Base-by-base conservation (phyloP, 1,139 yeast genomes). In the Pneumocystis oryctolagi region DNA sequence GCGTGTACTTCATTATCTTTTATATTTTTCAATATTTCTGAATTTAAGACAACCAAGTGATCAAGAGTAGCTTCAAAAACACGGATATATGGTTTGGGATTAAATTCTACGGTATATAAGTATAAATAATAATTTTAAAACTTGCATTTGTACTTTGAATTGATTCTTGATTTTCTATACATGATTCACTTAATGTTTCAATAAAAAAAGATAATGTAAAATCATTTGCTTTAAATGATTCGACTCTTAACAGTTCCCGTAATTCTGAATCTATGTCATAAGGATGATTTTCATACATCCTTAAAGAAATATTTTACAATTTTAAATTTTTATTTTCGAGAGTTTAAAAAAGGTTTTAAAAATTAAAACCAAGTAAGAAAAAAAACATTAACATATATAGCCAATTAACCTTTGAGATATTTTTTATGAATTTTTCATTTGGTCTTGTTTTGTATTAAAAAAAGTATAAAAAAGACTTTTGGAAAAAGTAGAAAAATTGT, bases 71-170 rank as follows among this genome's bases (percentile, higher is more conserved):
- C 83, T 73, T 90, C 97, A 73, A 92, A 90, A 0, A 96, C 88
- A 70, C 96, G 81, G 63, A 92, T 92, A 72, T 88, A 90, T 1
- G 98, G 98, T 69, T 88, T 89, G 1, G 98, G 97, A 72, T 92
- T 97, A 63, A 76, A 70, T 2, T 73, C 72, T 68, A 63, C 40
- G 12, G 18, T 8, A 1, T 1, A 37, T 35, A 14, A 28, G 16
- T n/a, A 39, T 16, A 40, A 35, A n/a, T 20, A 0, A 5, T 62
- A 63, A 66, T 39, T 64, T 66, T 40, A 64, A 65, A 28, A 63
- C 62, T 55, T 14, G 2, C 12, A 66, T 67, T 67, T 64, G 47
- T 67, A 86, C 73, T 71, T 80, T 67, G 67, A 64, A 28, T 39
- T 31, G 12, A 53, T 61, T 35, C 55, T 57, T 59, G 42, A 14